Percentiles rank a stretch among this genome's conserved stretches.
Evolutionary conservation across 257 asterid species (phyloP).

Genomic region (Gentiana straminea): DNA sequence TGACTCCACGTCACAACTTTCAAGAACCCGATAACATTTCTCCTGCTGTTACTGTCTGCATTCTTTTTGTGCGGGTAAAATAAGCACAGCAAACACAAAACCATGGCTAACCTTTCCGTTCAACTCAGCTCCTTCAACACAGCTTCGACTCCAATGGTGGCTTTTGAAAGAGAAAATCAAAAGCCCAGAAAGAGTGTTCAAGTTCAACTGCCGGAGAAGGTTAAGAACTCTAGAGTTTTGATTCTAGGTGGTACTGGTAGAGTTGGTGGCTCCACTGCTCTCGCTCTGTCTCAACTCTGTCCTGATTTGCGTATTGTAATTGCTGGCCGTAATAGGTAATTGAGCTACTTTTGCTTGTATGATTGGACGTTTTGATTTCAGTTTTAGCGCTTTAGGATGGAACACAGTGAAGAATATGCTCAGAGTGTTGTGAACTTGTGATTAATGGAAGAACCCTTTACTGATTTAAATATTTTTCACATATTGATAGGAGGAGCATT

Average conservation of each 20-base stretch:
- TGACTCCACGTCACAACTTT: too few relatives aligned
- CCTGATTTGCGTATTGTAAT: constrained; percentile 53
- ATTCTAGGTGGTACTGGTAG: constrained; percentile 97
- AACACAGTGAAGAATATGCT: too few relatives aligned
- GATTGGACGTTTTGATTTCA: too few relatives aligned
- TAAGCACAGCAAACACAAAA: too few relatives aligned
- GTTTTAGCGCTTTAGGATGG: too few relatives aligned
- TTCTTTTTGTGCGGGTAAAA: too few relatives aligned
- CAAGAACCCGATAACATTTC: too few relatives aligned
- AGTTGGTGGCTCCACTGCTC: constrained; percentile 93
- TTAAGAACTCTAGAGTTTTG: constrained; percentile 47
- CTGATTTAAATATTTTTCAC: too few relatives aligned
- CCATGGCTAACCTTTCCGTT: constrained; percentile 25
- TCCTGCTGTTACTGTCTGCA: too few relatives aligned
- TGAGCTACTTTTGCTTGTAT: background rate
- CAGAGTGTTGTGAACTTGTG: too few relatives aligned
- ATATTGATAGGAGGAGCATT: too few relatives aligned
- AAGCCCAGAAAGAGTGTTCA: constrained; percentile 21
- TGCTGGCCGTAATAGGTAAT: constrained; percentile 80
- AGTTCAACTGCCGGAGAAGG: constrained; percentile 40
- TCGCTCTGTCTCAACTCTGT: constrained; percentile 63
- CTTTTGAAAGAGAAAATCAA: constrained; percentile 19
- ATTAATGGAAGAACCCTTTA: too few relatives aligned
- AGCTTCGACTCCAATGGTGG: constrained; percentile 13
- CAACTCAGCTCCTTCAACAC: constrained; percentile 25